Percentiles rank a stretch among this genome's conserved stretches.
phyloP scores from a whole-genome alignment of 495 filamentous ascomycete species.

The Xylaria acuta region DNA sequence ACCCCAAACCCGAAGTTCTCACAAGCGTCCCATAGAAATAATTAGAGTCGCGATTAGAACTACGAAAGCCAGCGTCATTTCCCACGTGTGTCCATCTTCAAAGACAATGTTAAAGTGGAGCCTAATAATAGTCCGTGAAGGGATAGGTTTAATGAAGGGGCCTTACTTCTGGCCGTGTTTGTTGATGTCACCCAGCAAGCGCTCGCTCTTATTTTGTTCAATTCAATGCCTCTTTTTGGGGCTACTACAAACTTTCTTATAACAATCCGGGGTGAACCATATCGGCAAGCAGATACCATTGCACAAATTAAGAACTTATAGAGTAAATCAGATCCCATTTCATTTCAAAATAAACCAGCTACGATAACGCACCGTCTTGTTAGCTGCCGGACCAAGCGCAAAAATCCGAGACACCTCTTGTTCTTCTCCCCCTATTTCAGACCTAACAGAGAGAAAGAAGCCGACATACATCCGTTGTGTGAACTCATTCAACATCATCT shows the following conservation, averaged over 20 bases:
- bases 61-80: not conserved
- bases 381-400: not conserved
- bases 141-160: too few species aligned
- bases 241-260: not conserved
- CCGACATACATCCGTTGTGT: not conserved
- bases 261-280: not conserved
- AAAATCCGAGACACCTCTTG: not conserved
- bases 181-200: not conserved
- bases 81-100: not conserved
- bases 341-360: not conserved
- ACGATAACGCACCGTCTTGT: not conserved
- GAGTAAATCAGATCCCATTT: not conserved
- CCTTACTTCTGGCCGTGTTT: not conserved
- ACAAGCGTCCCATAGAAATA: too few species aligned
- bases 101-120: not conserved
- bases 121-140: too few species aligned
- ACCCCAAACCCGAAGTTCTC: too few species aligned
- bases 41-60: not conserved
- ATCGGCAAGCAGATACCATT: not conserved
- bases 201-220: not conserved
- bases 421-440: not conserved
- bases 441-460: not conserved
- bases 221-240: not conserved
- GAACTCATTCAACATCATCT: not conserved
- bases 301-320: not conserved